Conservation (phyloP, 83 land plant genomes). For the Diphasiastrum complanatum region DNA sequence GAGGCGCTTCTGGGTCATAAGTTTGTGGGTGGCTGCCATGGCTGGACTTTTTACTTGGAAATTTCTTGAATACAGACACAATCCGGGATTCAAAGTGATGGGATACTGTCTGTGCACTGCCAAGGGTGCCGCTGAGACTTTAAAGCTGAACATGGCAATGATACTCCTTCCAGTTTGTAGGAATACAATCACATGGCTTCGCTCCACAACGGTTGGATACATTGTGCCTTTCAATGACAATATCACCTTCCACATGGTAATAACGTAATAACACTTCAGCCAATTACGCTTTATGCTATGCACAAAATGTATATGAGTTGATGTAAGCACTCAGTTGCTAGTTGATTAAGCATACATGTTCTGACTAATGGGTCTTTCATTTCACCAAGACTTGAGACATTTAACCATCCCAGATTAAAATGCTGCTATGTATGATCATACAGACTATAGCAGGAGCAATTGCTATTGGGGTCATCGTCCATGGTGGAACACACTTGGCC, state of each 20-base stretch:
- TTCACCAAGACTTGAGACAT: too few species aligned
- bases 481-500: slow-evolving; percentile 60
- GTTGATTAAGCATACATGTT: too few species aligned
- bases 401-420: too few species aligned
- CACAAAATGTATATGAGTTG: too few species aligned
- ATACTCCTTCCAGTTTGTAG: slow-evolving; percentile 88
- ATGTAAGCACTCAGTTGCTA: neutral
- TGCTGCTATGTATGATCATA: too few species aligned
- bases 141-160: slow-evolving; percentile 97
- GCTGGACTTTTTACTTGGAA: slow-evolving; percentile 77
- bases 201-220: slow-evolving; percentile 62
- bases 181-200: slow-evolving; percentile 77
- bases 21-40: slow-evolving; percentile 69
- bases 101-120: slow-evolving; percentile 81
- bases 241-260: slow-evolving; percentile 87
- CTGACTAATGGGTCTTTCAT: too few species aligned
- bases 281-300: too few species aligned
- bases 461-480: slow-evolving; percentile 48
- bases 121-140: slow-evolving; percentile 96
- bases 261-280: too few species aligned
- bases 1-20: slow-evolving; percentile 73
- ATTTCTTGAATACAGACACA: slow-evolving; percentile 65
- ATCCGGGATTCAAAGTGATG: slow-evolving; percentile 63
- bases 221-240: slow-evolving; percentile 73
- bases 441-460: slow-evolving; percentile 72